phyloP scores from a whole-genome alignment of 2,329 filamentous ascomycete species.

The Fusarium sp. region DNA sequence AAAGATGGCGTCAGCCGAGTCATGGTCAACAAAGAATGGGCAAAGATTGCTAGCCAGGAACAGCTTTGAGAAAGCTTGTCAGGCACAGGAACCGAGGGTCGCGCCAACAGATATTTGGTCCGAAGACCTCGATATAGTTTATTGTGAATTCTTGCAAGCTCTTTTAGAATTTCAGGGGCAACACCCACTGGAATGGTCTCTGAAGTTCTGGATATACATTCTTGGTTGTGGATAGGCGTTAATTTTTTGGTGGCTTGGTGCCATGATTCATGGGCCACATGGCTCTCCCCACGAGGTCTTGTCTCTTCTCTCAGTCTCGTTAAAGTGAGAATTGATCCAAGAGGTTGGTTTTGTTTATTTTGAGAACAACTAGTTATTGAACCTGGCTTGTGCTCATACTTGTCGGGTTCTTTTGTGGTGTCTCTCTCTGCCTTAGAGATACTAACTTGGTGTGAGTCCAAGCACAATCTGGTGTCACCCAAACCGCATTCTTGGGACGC shows the following conservation, averaged over 20 bases:
- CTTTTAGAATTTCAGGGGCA: constrained; percentile 36
- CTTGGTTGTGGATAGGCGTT: not conserved
- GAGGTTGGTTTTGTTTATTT: not conserved
- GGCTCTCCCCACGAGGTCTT: constrained; percentile 5
- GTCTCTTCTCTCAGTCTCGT: not conserved
- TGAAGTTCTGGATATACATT: constrained; percentile 19
- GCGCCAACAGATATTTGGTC: constrained; percentile 1
- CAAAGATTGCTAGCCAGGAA: constrained; percentile 38
- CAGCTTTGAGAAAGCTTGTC: constrained; percentile 20
- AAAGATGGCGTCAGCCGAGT: constrained; percentile 30
- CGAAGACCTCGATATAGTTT: constrained; percentile 32
- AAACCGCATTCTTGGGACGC: constrained; percentile 28
- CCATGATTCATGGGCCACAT: constrained; percentile 34
- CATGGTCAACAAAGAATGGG: constrained; percentile 33
- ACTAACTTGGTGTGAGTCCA: not conserved
- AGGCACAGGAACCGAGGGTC: constrained; percentile 25
- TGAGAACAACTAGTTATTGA: not conserved
- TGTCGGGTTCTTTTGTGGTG: constrained; percentile 12
- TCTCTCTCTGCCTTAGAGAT: constrained; percentile 1
- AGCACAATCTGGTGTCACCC: constrained; percentile 31
- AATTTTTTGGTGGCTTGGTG: constrained; percentile 28
- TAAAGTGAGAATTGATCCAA: not conserved
- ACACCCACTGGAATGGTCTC: constrained; percentile 32
- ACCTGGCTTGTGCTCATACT: constrained; percentile 2
- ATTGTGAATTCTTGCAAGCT: constrained; percentile 22